Percentiles rank a stretch among this genome's conserved stretches.
Evolutionary conservation across 2,329 filamentous ascomycete species (phyloP).

Genomic region (Venturia effusa): DNA sequence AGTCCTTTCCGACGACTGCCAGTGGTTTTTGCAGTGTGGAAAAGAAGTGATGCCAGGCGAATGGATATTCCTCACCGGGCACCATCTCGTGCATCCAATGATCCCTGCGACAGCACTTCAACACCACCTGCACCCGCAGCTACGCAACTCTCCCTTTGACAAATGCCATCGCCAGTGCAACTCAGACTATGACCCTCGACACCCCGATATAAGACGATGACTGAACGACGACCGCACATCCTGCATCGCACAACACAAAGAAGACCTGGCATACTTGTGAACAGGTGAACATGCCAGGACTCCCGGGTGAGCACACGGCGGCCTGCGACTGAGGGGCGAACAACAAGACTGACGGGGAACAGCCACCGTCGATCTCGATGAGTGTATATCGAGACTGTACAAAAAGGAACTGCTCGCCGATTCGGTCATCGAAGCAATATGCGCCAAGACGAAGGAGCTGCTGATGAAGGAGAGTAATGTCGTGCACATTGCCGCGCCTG

Average conservation of each 20-base stretch:
- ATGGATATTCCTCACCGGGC: neutral
- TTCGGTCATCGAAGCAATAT: constrained; percentile 97
- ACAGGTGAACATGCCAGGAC: constrained; percentile 10
- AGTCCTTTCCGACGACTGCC: neutral
- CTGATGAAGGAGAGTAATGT: constrained; percentile 99
- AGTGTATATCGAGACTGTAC: constrained; percentile 94
- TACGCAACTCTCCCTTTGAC: neutral
- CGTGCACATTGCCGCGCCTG: constrained; percentile 87
- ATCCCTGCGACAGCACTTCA: neutral
- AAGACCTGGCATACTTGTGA: constrained; percentile 1
- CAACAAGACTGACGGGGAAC: constrained; percentile 9
- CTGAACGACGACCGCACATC: constrained; percentile 1
- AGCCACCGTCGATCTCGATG: constrained; percentile 96
- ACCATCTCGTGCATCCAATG: neutral
- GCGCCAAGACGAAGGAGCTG: constrained; percentile 96
- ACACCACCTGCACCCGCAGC: neutral
- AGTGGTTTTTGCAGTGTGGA: too few relatives aligned
- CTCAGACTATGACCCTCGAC: neutral
- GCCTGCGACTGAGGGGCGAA: neutral
- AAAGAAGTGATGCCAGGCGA: neutral
- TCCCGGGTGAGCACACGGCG: constrained; percentile 4
- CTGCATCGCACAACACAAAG: constrained; percentile 2
- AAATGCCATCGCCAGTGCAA: neutral
- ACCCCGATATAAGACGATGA: neutral
- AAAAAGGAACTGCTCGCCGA: constrained; percentile 95